Base-by-base conservation (phyloP, 352 stramenopile species). In the Phytophthora kernoviae region DNA sequence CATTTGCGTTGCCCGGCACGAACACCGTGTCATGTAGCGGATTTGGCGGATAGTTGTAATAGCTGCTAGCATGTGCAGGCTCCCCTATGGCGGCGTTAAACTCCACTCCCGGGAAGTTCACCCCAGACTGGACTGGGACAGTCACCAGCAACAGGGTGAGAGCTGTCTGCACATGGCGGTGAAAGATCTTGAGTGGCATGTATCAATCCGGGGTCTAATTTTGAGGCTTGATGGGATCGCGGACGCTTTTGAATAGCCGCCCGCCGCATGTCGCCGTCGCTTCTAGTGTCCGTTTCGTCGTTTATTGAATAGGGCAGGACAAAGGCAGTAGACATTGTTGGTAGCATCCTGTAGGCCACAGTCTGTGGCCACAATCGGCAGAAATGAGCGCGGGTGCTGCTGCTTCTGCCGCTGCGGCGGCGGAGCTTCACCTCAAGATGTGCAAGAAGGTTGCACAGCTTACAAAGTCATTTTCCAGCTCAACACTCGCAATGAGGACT, bases 361-460 rank as follows among this genome's bases (percentile, higher is more conserved):
- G 36, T 32, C 30, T 45, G 40, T 39, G 15, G 39, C 10, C 11
- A 14, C 11, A 8, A 8, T 8, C 43, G 49, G 2, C 24, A 30
- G 24, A 30, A 3, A 69, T 65, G 64, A 68, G 34, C 36, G 27
- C 58, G 37, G 52, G 12, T 44, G 70, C 54, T 22, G 42, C 59
- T 36, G 36, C 46, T 14, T 41, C 45, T 44, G 51, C 56, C 26
- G 44, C 56, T 30, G 69, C 68, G 9, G 32, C 60, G 26, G 74
- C 70, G 3, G 88, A 96, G 49, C 57, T 97, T 62, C 90, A 97
- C 50, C 75, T 96, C 39, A 97, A 97, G 68, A 97, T 97, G 91
- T 96, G 87, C 74, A 97, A 97, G 75, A 97, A 98, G 75, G 92
- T 98, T 55, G 91, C 92, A 45, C 91, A 97, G 83, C 77, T 98